Evolutionary conservation across 352 stramenopile species (phyloP).

Genomic region (Thalassiosira hispida): DNA sequence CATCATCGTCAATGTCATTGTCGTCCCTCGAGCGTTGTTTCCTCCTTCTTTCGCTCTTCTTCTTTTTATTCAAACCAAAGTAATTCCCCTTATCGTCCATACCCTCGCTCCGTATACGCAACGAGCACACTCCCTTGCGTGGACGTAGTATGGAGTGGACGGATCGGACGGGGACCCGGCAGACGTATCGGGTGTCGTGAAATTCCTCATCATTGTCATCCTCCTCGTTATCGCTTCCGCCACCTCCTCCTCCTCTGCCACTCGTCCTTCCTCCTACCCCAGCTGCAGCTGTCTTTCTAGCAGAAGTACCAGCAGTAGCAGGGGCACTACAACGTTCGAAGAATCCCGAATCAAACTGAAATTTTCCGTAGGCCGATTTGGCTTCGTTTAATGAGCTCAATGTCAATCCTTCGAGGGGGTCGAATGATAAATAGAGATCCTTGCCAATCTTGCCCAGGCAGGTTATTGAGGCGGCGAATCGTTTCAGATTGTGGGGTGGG

Average conservation of each 20-base stretch:
- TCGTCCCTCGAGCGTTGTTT: background rate
- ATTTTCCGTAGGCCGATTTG: constrained; percentile 74
- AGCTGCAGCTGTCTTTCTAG: background rate
- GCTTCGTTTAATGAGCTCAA: constrained; percentile 76
- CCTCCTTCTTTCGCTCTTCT: background rate
- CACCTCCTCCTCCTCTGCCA: too few species aligned
- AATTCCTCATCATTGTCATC: constrained; percentile 6
- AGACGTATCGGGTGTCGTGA: constrained; percentile 44
- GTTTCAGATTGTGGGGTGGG: constrained; percentile 61
- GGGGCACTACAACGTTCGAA: constrained; percentile 64
- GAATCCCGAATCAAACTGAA: constrained; percentile 73
- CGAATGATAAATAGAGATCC: constrained; percentile 79
- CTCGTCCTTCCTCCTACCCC: background rate
- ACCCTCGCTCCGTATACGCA: constrained; percentile 58
- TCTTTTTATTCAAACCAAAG: constrained; percentile 36
- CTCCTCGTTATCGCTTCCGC: constrained; percentile 1
- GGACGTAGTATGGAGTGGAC: constrained; percentile 62
- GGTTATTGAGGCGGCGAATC: constrained; percentile 66
- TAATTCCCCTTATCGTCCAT: constrained; percentile 28
- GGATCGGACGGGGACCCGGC: constrained; percentile 65
- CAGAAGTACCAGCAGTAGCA: background rate
- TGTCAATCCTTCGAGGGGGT: constrained; percentile 72
- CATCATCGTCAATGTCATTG: background rate
- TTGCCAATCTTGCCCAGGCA: constrained; percentile 75
- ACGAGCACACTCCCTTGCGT: constrained; percentile 63